phyloP scores from a whole-genome alignment of 169 alveolate species.

The Pseudocohnilembus persalinus region DNA sequence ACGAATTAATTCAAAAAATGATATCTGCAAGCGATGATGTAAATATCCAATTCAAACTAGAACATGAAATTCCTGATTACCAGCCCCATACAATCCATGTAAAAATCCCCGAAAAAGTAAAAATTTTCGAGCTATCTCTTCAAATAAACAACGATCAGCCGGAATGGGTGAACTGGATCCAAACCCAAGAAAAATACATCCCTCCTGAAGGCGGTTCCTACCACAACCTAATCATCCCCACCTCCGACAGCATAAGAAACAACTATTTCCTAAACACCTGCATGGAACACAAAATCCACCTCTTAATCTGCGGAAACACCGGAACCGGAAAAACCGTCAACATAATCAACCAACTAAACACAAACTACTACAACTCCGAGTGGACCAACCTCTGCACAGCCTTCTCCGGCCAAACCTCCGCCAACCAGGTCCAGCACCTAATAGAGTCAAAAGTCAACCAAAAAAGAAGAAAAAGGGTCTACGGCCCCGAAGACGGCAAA shows the following conservation, averaged over 20 bases:
- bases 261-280: slow-evolving; percentile 72
- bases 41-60: slow-evolving; percentile 52
- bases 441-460: slow-evolving; percentile 79
- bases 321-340: slow-evolving; percentile 94
- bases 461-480: slow-evolving; percentile 80
- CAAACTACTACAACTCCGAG: slow-evolving; percentile 67
- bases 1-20: slow-evolving; percentile 5
- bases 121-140: slow-evolving; percentile 79
- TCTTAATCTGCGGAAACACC: slow-evolving; percentile 91
- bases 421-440: slow-evolving; percentile 77
- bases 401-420: slow-evolving; percentile 83
- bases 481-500: slow-evolving; percentile 84
- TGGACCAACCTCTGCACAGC: slow-evolving; percentile 71
- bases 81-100: slow-evolving; percentile 66
- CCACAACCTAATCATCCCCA: slow-evolving; percentile 83
- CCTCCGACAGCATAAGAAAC: slow-evolving; percentile 89
- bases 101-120: slow-evolving; percentile 80
- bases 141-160: slow-evolving; percentile 71
- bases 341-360: slow-evolving; percentile 67
- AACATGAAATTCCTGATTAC: slow-evolving; percentile 50
- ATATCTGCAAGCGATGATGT: slow-evolving; percentile 26
- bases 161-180: slow-evolving; percentile 86
- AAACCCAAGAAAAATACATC: slow-evolving; percentile 75
- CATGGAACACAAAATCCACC: slow-evolving; percentile 74
- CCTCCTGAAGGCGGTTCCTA: slow-evolving; percentile 82